Evolutionary conservation across 2,329 filamentous ascomycete species (phyloP).

Genomic region (Lachnum nothofagi): DNA sequence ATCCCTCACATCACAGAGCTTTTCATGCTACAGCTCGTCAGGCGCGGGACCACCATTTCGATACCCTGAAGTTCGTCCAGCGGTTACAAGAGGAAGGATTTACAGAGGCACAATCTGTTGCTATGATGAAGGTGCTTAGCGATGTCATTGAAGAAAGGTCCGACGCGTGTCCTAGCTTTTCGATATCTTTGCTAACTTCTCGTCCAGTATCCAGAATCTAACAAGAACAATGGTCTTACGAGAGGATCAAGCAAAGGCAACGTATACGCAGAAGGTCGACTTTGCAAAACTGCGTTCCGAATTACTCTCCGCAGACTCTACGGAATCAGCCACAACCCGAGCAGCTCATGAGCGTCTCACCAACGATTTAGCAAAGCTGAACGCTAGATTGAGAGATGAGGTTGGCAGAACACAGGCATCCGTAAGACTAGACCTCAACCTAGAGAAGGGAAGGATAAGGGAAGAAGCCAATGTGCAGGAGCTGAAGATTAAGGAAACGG

Average conservation of each 20-base stretch:
- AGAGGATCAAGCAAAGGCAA: conserved; percentile 81
- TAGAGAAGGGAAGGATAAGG: conserved; percentile 92
- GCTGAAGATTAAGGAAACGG: conserved; percentile 97
- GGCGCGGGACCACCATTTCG: conserved; percentile 85
- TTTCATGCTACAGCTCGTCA: conserved; percentile 65
- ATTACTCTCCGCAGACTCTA: conserved; percentile 84
- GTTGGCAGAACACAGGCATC: conserved; percentile 91
- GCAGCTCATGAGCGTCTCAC: conserved; percentile 86
- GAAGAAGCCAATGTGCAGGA: conserved; percentile 97
- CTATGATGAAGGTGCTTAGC: conserved; percentile 97
- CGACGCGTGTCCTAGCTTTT: conserved; percentile 3
- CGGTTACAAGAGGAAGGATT: conserved; percentile 85
- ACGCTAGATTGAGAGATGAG: conserved; percentile 83
- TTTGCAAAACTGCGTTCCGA: conserved; percentile 96
- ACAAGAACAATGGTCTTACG: conserved; percentile 96
- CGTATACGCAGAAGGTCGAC: conserved; percentile 86
- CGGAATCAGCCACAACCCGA: conserved; percentile 82
- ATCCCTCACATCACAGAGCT: conserved; percentile 31
- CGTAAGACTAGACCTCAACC: conserved; percentile 84
- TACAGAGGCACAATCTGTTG: conserved; percentile 87
- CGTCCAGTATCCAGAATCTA: conserved; percentile 84
- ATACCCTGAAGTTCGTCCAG: conserved; percentile 96
- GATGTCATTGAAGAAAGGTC: conserved; percentile 95
- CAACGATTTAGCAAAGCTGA: conserved; percentile 92
- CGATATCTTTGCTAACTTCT: not conserved